These are phyloP conservation scores for Penicillium subrubescens DNA, from an alignment of 495 filamentous ascomycete genomes.

Conservation along the genomic window DNA sequence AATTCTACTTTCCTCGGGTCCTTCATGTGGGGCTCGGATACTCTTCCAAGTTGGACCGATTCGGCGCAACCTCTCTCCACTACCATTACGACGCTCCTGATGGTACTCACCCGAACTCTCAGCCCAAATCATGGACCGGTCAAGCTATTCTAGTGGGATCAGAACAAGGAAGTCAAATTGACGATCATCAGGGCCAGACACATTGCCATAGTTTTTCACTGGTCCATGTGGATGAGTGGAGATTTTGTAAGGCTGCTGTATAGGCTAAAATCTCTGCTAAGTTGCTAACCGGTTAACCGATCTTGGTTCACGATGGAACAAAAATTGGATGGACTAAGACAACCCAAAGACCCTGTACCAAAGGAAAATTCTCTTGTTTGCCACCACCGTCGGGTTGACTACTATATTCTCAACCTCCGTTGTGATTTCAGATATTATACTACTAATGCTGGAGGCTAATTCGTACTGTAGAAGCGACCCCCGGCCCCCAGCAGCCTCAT, in stretches of 20 bases:
- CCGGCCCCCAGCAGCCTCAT: no score
- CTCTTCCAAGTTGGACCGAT: not conserved
- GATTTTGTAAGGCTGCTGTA: slow-evolving; percentile 4
- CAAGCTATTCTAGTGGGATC: not conserved
- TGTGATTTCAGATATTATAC: not conserved
- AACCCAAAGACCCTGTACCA: not conserved
- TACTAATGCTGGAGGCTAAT: not conserved
- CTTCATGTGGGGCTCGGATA: not conserved
- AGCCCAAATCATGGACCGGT: not conserved
- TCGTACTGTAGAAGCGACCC: not conserved
- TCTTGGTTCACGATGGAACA: not conserved
- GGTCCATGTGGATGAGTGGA: not conserved
- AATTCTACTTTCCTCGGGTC: not conserved
- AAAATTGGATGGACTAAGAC: not conserved
- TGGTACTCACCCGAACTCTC: not conserved
- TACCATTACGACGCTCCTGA: slow-evolving; percentile 4
- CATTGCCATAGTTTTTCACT: not conserved
- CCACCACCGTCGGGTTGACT: not conserved
- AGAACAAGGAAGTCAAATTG: slow-evolving; percentile 7
- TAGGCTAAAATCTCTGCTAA: slow-evolving; percentile 10
- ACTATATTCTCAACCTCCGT: not conserved
- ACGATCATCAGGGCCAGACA: slow-evolving; percentile 1
- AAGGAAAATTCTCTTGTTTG: not conserved
- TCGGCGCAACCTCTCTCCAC: slow-evolving; percentile 1
- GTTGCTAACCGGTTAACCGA: slow-evolving; percentile 8